Evolutionary conservation across 2,329 filamentous ascomycete species (phyloP), one percentile per base, ranked within the genome.

Genomic region (Dothideomycetes sp.): DNA sequence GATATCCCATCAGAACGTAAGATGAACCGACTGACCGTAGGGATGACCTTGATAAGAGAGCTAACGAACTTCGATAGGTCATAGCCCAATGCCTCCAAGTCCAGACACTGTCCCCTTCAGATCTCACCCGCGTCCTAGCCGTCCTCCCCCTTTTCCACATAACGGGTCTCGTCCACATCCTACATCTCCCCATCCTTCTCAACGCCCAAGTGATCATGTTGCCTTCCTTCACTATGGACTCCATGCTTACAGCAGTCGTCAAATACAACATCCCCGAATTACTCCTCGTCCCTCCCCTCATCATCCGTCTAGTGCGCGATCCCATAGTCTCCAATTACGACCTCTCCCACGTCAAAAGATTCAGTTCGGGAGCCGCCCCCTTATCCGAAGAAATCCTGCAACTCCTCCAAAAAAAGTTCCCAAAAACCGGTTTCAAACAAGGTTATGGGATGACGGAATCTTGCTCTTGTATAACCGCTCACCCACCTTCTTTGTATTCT

Each of bases 381-480:
- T 56, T 78, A 3, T 67, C 64, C 3, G 62, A 64, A 5, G 71
- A 80, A 52, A 71, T 82, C 40, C 63, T 80, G 12, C 65, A 71
- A 17, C 63, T 70, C 17, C 60, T 81, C 11, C 58, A 73, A 43
- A 62, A 65, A 45, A 70, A 68, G 33, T 80, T 79, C 50, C 77
- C 76, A 0, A 59, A 67, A 1, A 75, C 70, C 0, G 74, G 74
- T 0, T 78, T 81, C 56, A 76, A 76, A 49, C 77, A 80, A 51
- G 76, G 75, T 2, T 82, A 80, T 50, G 78, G 78, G 19, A 81
- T 82, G 76, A 82, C 78, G 0, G 78, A 81, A 54, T 73, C 67
- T 1, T 81, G 75, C 53, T 68, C 64, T 2, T 80, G 74, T 48
- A 77, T 82, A 46, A 79, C 76, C 0, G 67, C 72, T 0, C 76